Evolutionary conservation across 129 eudicot genomes (phyloP).

Genomic region (Lonicera japonica): DNA sequence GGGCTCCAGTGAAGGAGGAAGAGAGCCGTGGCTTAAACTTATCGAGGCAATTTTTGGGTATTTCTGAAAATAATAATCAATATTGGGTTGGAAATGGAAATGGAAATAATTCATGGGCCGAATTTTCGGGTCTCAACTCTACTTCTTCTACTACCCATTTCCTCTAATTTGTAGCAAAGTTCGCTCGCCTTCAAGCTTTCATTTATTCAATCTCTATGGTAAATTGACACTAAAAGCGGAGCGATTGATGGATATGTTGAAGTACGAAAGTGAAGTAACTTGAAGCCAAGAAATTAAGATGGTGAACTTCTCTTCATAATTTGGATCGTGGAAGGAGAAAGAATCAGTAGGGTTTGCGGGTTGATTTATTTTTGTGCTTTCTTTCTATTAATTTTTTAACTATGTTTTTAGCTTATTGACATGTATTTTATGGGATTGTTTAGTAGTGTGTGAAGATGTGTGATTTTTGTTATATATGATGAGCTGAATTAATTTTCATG

Average conservation of each 20-base stretch:
- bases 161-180: constrained; percentile 17
- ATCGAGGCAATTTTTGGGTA: constrained; percentile 38
- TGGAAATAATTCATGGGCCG: constrained; percentile 36
- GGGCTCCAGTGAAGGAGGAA: constrained; percentile 37
- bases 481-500: constrained; percentile 1
- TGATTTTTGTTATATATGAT: constrained; percentile 2
- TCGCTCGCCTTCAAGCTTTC: neutral
- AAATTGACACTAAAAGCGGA: too few relatives aligned
- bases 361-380: neutral
- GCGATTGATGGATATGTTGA: too few relatives aligned
- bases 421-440: neutral
- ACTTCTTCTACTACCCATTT: constrained; percentile 50
- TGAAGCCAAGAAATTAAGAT: neutral
- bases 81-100: constrained; percentile 41
- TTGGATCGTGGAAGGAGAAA: neutral
- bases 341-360: neutral
- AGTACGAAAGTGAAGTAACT: too few relatives aligned
- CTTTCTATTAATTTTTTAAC: neutral
- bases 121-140: constrained; percentile 38
- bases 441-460: constrained; percentile 11
- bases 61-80: constrained; percentile 31
- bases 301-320: neutral
- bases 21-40: constrained; percentile 29
- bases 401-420: neutral
- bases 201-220: too few relatives aligned